A percentile compares a stretch with the other conserved stretches of the same genome.
Evolutionary conservation across 2,329 filamentous ascomycete species (phyloP).

Genomic region (Leptosphaerulina australis): DNA sequence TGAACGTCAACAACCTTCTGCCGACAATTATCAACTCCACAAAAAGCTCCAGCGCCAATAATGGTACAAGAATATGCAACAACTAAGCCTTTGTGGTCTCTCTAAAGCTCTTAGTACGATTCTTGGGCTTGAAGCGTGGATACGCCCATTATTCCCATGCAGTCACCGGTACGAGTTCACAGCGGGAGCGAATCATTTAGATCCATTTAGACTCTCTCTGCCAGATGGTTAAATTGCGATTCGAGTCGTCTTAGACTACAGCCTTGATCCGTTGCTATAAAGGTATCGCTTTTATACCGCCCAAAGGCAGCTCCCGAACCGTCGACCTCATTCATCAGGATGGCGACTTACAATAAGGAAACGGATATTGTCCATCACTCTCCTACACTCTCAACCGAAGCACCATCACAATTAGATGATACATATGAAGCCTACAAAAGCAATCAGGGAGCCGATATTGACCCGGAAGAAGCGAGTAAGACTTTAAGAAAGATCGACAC

Average conservation of each 20-base stretch:
- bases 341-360: slow-evolving; percentile 25
- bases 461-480: slow-evolving; percentile 35
- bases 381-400: slow-evolving; percentile 23
- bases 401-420: slow-evolving; percentile 39
- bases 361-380: slow-evolving; percentile 27
- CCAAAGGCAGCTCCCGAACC: background rate
- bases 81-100: slow-evolving; percentile 19
- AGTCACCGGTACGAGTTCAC: slow-evolving; percentile 2
- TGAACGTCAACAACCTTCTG: slow-evolving; percentile 11
- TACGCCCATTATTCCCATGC: slow-evolving; percentile 7
- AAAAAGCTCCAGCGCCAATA: slow-evolving; percentile 24
- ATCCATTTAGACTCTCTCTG: background rate
- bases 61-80: slow-evolving; percentile 15
- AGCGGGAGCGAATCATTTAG: background rate
- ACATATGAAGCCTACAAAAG: slow-evolving; percentile 43
- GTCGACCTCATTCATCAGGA: background rate
- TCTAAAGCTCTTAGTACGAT: slow-evolving; percentile 14
- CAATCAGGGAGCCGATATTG: slow-evolving; percentile 26
- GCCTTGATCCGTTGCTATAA: no score
- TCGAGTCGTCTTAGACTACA: no score
- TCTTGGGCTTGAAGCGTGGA: slow-evolving; percentile 1
- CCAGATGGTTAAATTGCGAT: no score
- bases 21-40: slow-evolving; percentile 15
- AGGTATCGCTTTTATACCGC: no score
- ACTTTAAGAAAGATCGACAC: slow-evolving; percentile 41